Base-by-base conservation (phyloP, 192 early-diverging fungal genomes). In the Gamsiella multidivaricata region DNA sequence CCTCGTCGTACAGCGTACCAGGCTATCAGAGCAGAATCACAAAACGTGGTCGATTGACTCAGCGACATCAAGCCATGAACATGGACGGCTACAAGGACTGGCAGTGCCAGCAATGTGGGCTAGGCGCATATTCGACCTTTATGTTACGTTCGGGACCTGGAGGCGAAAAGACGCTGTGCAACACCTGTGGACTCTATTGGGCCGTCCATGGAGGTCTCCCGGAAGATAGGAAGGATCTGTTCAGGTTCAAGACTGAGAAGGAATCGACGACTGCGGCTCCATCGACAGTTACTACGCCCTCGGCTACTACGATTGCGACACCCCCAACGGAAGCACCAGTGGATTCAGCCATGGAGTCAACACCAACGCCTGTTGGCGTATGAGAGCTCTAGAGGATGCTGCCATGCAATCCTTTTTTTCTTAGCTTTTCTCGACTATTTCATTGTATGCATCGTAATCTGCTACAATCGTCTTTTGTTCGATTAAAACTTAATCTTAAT, bases 111-210 rank as follows among this genome's bases (percentile, higher is more conserved):
- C 82, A 83, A 12, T 83, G 82, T 54, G 75, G 71, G 18, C 22
- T 83, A 11, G 70, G 79, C 26, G 71, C 71, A 0, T 50, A 43
- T 31, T 74, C 65, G 33, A 83, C 82, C 2, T 59, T 66, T n/a
- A 63, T 71, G 59, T 47, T 83, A 7, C 65, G 82, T 20, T 64
- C 67, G 15, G 82, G 82, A n/a, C 82, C 82, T 15, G 65, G 45
- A 43, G 82, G 82, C 8, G 78, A 70, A n/a, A 74, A 76, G 54
- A 67, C 82, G 7, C 34, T 83, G 12, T 83, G 82, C 54, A 83
- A 83, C 41, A 72, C 69, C 1, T 83, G 82, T 43, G 82, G 82
- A 0, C 51, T 83, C 15, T 45, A 62, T 22, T 83, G 65, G 61
- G 43, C 69, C 11, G 73, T 75, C 31, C 67, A 83, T 56, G 62